These are phyloP conservation scores for Phoma sp. DNA, from an alignment of 2,329 filamentous ascomycete genomes.

Conservation along the genomic window DNA sequence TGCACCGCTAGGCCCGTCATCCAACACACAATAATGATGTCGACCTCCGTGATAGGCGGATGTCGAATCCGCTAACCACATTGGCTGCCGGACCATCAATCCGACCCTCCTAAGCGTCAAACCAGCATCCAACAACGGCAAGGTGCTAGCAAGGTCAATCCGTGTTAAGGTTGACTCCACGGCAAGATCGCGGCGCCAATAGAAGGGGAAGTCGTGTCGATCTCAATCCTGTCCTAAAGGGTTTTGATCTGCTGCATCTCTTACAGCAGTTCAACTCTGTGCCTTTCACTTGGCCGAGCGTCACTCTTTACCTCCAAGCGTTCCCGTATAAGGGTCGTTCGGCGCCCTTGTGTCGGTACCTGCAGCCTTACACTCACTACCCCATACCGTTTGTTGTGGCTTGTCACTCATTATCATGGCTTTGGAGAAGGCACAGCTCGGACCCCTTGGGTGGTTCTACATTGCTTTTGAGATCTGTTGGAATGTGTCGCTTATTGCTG, in stretches of 20 bases:
- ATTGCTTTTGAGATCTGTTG: conserved; percentile 17
- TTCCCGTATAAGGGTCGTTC: conserved; percentile 15
- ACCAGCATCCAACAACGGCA: conserved; percentile 7
- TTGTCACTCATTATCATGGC: conserved; percentile 17
- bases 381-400: conserved; percentile 4
- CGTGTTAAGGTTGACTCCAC: conserved; percentile 7
- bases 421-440: conserved; percentile 15
- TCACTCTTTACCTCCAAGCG: neutral
- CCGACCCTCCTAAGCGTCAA: conserved; percentile 9
- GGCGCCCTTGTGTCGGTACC: conserved; percentile 2
- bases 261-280: neutral
- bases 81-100: conserved; percentile 10
- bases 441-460: conserved; percentile 19
- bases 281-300: conserved; percentile 7
- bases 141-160: conserved; percentile 8
- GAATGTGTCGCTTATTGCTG: conserved; percentile 12
- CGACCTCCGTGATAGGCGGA: conserved; percentile 1
- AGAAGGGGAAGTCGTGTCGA: conserved; percentile 11
- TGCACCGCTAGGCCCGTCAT: neutral
- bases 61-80: neutral
- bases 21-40: neutral
- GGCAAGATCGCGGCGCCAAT: conserved; percentile 8
- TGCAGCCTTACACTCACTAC: conserved; percentile 10
- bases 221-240: neutral
- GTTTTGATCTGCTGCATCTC: conserved; percentile 8